These are phyloP conservation scores for Abelmoschus esculentus DNA, from an alignment of 345 rosid genomes.

Conservation along the genomic window DNA sequence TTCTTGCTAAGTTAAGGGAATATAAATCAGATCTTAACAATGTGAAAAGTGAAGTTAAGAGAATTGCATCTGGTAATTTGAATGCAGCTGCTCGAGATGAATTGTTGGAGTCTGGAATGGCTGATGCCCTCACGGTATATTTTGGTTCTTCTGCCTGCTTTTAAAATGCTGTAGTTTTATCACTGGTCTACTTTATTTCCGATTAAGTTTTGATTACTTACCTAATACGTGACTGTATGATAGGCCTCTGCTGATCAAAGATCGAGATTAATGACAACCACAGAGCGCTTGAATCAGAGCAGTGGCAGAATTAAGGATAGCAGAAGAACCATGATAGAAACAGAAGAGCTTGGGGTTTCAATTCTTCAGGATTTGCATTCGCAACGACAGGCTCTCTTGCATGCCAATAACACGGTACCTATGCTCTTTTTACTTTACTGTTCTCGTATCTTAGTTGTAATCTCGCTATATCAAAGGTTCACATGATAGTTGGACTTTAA, in stretches of 20 bases:
- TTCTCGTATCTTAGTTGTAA: not conserved
- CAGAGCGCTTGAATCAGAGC: slow-evolving; percentile 59
- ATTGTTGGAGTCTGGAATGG: slow-evolving; percentile 69
- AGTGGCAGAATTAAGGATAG: slow-evolving; percentile 71
- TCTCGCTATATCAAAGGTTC: not conserved
- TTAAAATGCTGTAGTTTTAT: not conserved
- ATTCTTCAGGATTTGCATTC: slow-evolving; percentile 42
- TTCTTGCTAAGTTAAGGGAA: too few relatives aligned
- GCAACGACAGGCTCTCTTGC: slow-evolving; percentile 67
- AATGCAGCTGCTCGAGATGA: slow-evolving; percentile 61
- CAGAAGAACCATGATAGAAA: slow-evolving; percentile 88
- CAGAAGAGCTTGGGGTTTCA: slow-evolving; percentile 95
- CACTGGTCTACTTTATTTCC: not conserved
- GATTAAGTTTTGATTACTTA: not conserved
- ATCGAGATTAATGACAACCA: slow-evolving; percentile 68
- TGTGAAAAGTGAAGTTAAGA: slow-evolving; percentile 63
- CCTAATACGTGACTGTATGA: slow-evolving; percentile 2
- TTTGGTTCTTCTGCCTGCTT: not conserved
- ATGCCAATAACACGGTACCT: slow-evolving; percentile 59
- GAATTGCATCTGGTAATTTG: slow-evolving; percentile 43
- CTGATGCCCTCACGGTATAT: slow-evolving; percentile 57
- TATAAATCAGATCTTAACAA: slow-evolving; percentile 55
- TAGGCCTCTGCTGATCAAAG: slow-evolving; percentile 93
- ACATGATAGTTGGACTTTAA: not conserved
- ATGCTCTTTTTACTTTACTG: not conserved